Base-by-base conservation (phyloP, 1,139 yeast genomes). In the Pichia sp. region DNA sequence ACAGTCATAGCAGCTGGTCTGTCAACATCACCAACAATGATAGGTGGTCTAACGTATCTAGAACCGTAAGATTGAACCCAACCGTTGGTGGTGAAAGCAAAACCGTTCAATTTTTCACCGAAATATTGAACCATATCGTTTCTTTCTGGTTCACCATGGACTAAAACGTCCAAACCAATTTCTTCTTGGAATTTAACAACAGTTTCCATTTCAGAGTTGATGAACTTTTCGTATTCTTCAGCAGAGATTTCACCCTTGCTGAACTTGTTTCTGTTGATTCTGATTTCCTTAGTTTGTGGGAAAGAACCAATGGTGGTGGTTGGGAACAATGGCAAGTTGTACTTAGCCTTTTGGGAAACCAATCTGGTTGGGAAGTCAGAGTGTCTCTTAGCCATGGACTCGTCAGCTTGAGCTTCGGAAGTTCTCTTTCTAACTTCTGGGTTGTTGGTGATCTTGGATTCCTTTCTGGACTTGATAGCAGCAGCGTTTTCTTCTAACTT, bases 41-140 rank as follows among this genome's bases (percentile, higher is more conserved):
- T 87, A 70, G 99, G 99, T 74, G 99, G 99, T 84, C 99, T 90
- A 68, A 93, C 99, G 78, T 93, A 93, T 82, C 99, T 89, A 66
- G 99, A 92, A 82, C 99, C 99, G 77, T 92, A 93, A 67, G 99
- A 93, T 84, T 93, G 99, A 68, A 93, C 99, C 99, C 99, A 93
- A 79, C 99, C 99, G 84, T 90, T 90, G 69, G 89, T 81, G 77
- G 99, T 93, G 84, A 93, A 93, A 66, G 96, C 96, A 75, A 88
- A 93, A 75, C 99, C 99, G 73, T 89, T 87, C 75, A 93, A 82
- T 82, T 90, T 90, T 81, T 93, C 99, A 82, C 99, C 99, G 67
- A 93, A 93, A 86, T 93, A 93, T 82, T 93, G 99, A 71, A 93
- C 99, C 99, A 93, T 93, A 81, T 93, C 99, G 80, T 93, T 93